phyloP scores from a whole-genome alignment of 1,284 basidiomycete genomes.

The Trametes sp. region DNA sequence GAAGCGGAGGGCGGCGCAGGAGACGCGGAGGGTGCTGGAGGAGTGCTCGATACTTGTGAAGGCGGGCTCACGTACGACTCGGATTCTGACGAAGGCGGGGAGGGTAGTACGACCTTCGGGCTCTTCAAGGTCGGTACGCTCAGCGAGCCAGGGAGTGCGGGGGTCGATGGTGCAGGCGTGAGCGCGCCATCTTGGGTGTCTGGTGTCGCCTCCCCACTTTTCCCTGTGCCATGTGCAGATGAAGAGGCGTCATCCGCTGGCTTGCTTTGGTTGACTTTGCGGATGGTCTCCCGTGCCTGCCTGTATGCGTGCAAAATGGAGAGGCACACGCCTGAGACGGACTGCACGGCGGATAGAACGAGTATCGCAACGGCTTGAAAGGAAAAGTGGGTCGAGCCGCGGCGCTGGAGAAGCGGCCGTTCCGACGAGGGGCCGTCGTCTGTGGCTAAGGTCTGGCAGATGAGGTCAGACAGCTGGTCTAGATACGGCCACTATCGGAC shows the following conservation, averaged over 20 bases:
- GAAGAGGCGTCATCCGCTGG: slow-evolving; percentile 17
- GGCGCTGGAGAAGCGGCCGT: slow-evolving; percentile 31
- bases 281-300: slow-evolving; percentile 66
- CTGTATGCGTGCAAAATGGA: slow-evolving; percentile 74
- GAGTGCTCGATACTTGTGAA: slow-evolving; percentile 17
- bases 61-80: slow-evolving; percentile 26
- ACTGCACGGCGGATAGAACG: slow-evolving; percentile 75
- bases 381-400: slow-evolving; percentile 47
- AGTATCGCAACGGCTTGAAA: slow-evolving; percentile 70
- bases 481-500: background rate
- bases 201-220: slow-evolving; percentile 1
- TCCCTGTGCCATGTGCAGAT: background rate
- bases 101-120: background rate
- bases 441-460: background rate
- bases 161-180: background rate
- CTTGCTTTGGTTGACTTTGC: slow-evolving; percentile 60
- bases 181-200: slow-evolving; percentile 11
- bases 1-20: slow-evolving; percentile 19
- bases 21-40: slow-evolving; percentile 21
- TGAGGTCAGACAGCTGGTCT: background rate
- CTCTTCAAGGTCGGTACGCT: slow-evolving; percentile 6
- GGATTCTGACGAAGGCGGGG: slow-evolving; percentile 24
- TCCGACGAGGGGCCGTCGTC: slow-evolving; percentile 11
- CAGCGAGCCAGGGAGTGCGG: slow-evolving; percentile 24
- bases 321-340: slow-evolving; percentile 71